Evolutionary conservation across 1,139 yeast species (phyloP), one percentile per base, ranked within the genome.

Genomic region (Saccharomyces pastorianus): DNA sequence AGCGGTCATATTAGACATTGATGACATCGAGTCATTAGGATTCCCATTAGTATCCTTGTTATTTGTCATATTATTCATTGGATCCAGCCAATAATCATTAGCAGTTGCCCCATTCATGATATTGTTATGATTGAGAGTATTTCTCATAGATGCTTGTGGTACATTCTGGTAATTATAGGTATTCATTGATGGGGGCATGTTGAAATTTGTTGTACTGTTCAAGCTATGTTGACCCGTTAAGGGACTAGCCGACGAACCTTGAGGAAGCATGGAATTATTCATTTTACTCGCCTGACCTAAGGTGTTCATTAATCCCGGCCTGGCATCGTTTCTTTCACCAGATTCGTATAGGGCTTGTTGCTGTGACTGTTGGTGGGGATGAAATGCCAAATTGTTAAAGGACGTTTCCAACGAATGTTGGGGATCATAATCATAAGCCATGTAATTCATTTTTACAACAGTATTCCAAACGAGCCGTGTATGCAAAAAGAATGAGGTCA

Each of bases 371-470:
- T 38, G 50, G n/a, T 51, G 53, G 14, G 44, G 44, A 11, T 51
- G 50, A 34, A 51, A 49, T 47, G 41, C 42, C 47, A 58, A 32
- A 34, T 55, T 53, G 34, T 38, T 47, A 20, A 58, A 58, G 26
- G 57, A 41, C n/a, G 58, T 42, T 38, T 57, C 58, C 27, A 56
- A 42, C 13, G 51, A 28, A 32, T 51, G 51, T 20, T 57, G 57
- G 20, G 54, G 55, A 27, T 58, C 61, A 29, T 51, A 59, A 20
- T 52, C 55, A 28, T 55, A 55, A 32, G 55, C 56, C 53, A 57
- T 57, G 28, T 54, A 53, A 50, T 55, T 51, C 53, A 51, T 51
- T 23, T 38, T 47, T 7, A 17, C 28, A 26, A 13, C 25, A 3
- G 8, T 34, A 20, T 25, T 32, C 25, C 20, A 32, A 38, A 38